Evolutionary conservation across 495 filamentous ascomycete species (phyloP), one percentile per base, ranked within the genome.

Genomic region (Aspergillus affinis): DNA sequence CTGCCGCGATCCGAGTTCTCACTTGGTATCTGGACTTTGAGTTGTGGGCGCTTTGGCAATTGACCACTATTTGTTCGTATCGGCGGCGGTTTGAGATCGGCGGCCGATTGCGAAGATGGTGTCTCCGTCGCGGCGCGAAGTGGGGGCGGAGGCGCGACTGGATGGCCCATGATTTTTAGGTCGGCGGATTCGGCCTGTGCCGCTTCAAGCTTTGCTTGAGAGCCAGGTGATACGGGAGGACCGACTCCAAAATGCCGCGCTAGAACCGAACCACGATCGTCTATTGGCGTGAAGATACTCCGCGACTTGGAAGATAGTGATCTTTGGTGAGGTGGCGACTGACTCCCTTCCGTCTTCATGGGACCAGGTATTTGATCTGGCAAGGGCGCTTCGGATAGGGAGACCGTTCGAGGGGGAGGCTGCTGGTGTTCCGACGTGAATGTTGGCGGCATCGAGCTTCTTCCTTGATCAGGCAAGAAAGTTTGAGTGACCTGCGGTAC

Each of bases 221-320:
- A 54, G 73, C 79, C 75, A 3, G 76, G 70, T 7, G 75, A 69
- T 58, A 55, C 66, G 41, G 69, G 85, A 65, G 62, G 82, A 62
- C 68, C 79, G 12, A 72, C 78, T 46, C 90, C 91, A 69, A 94
- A 89, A 73, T 96, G 91, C 56, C 91, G 89, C 15, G 90, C 90
- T 21, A 97, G 78, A 61, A 97, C 86, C 6, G 94, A 97, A 49
- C 90, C 84, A 59, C 87, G 90, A 68, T 96, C 93, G 64, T 97
- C 94, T 58, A 98, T 96, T 2, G 94, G 94, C 1, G 94, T 98
- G 66, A 97, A 98, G 55, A 98, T 98, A 72, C 92, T 97, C 58
- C 92, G 88, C 8, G 89, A 89, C 72, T 93, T 93, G 19, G 86
- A 85, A 15, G 88, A 84, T n/a, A 90, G 73, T 23, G 90, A 88